Evolutionary conservation across 2,329 filamentous ascomycete species (phyloP).

Genomic region (Nectriaceae sp.): DNA sequence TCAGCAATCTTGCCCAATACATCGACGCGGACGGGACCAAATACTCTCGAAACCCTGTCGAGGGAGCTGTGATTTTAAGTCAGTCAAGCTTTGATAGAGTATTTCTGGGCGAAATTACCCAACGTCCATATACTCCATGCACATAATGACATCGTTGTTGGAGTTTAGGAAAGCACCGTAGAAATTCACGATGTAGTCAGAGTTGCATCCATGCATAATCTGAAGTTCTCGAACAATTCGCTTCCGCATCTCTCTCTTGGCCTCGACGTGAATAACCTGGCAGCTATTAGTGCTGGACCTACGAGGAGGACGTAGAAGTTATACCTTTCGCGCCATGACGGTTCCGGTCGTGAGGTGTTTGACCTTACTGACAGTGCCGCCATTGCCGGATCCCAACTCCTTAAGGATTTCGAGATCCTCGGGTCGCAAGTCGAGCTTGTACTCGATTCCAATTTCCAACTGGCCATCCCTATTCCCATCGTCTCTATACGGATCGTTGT

Average conservation of each 20-base stretch:
- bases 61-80: conserved; percentile 64
- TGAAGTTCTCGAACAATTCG: conserved; percentile 96
- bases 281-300: background rate
- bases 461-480: conserved; percentile 58
- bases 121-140: conserved; percentile 99
- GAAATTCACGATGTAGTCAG: conserved; percentile 94
- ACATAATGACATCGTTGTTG: conserved; percentile 97
- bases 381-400: conserved; percentile 94
- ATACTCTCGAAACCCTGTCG: conserved; percentile 90
- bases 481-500: conserved; percentile 62
- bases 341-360: conserved; percentile 93
- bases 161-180: conserved; percentile 97
- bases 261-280: conserved; percentile 96
- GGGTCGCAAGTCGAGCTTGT: conserved; percentile 86
- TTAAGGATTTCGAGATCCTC: conserved; percentile 93
- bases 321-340: conserved; percentile 95
- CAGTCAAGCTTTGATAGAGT: conserved; percentile 8
- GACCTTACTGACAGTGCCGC: conserved; percentile 97
- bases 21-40: conserved; percentile 92
- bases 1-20: conserved; percentile 97
- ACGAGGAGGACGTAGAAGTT: conserved; percentile 4
- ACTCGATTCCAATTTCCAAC: conserved; percentile 95
- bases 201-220: conserved; percentile 98
- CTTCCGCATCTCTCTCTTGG: conserved; percentile 95
- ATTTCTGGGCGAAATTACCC: no score